Conservation (phyloP, 441 rosid species). For the Theobroma grandiflorum region DNA sequence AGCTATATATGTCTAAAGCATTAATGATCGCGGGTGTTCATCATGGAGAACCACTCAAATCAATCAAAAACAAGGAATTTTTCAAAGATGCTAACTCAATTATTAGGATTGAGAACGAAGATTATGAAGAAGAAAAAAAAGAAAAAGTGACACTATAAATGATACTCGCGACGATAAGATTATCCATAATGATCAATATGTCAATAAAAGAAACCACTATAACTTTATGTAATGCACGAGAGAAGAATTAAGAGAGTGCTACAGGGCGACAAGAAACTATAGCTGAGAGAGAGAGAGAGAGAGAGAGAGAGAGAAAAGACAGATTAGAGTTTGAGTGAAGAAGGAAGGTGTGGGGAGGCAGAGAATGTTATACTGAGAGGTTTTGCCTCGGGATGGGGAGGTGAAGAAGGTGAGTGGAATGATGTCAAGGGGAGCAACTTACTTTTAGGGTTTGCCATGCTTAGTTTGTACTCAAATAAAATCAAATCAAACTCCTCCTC, state of each 20-base stretch:
- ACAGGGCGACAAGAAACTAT: background rate
- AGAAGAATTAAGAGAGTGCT: conserved; percentile 14
- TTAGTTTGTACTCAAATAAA: conserved; percentile 63
- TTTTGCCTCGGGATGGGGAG: conserved; percentile 66
- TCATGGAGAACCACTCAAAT: conserved; percentile 13
- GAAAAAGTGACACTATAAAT: background rate
- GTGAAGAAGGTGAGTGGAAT: conserved; percentile 74
- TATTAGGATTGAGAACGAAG: conserved; percentile 20
- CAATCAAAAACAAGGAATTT: conserved; percentile 18
- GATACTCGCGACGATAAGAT: background rate
- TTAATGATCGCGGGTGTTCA: background rate
- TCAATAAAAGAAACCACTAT: conserved; percentile 22
- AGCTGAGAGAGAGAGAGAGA: background rate
- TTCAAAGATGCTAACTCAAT: background rate
- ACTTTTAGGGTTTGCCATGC: conserved; percentile 76
- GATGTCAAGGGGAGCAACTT: conserved; percentile 62
- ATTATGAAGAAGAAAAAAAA: background rate
- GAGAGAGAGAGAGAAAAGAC: background rate
- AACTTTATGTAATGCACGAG: conserved; percentile 24
- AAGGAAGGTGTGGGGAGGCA: conserved; percentile 15
- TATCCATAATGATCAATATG: background rate
- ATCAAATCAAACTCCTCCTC: conserved; percentile 41
- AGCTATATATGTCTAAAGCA: background rate
- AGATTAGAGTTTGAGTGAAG: background rate
- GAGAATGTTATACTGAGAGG: conserved; percentile 40